These are phyloP conservation scores for Prillingera fragicola DNA, from an alignment of 1,284 basidiomycete genomes.

Conservation along the genomic window DNA sequence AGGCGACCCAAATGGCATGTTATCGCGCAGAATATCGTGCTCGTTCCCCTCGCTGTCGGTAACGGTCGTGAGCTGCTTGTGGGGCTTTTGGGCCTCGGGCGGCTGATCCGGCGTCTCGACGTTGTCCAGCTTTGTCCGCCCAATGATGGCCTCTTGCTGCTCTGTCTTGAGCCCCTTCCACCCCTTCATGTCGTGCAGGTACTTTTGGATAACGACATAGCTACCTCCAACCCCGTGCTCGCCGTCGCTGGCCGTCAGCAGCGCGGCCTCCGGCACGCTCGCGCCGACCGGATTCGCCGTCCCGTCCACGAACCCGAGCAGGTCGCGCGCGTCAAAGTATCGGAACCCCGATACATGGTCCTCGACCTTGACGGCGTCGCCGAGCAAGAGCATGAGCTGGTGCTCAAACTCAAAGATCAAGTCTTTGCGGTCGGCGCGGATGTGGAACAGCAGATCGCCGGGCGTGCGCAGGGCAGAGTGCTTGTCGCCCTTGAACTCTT, in stretches of 20 bases:
- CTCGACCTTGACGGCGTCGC: slow-evolving; percentile 4
- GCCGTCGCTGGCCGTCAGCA: slow-evolving; percentile 1
- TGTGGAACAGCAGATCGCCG: slow-evolving; percentile 15
- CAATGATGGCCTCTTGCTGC: slow-evolving; percentile 13
- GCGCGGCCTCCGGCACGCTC: slow-evolving; percentile 1
- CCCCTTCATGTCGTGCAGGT: slow-evolving; percentile 13
- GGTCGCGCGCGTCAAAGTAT: slow-evolving; percentile 20
- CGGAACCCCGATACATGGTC: slow-evolving; percentile 14
- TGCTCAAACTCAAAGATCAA: slow-evolving; percentile 17
- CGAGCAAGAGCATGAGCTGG: slow-evolving; percentile 9
- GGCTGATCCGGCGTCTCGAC: slow-evolving; percentile 11
- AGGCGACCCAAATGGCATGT: slow-evolving; percentile 18
- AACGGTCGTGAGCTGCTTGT: slow-evolving; percentile 16
- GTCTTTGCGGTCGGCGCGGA: slow-evolving; percentile 15
- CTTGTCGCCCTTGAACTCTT: slow-evolving; percentile 8
- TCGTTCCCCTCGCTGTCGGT: slow-evolving; percentile 6
- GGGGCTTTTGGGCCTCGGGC: slow-evolving; percentile 11
- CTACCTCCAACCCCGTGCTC: slow-evolving; percentile 5
- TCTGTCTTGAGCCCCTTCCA: slow-evolving; percentile 12
- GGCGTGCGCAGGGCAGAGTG: slow-evolving; percentile 13
- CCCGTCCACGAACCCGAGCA: slow-evolving; percentile 19
- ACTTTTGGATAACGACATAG: slow-evolving; percentile 17
- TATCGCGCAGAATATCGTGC: slow-evolving; percentile 20
- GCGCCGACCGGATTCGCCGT: slow-evolving; percentile 18
- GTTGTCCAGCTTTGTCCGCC: slow-evolving; percentile 19